A percentile compares a stretch with the other conserved stretches of the same genome.
Conservation (phyloP, 2,329 filamentous ascomycete species). For the Microdochium nivale region DNA sequence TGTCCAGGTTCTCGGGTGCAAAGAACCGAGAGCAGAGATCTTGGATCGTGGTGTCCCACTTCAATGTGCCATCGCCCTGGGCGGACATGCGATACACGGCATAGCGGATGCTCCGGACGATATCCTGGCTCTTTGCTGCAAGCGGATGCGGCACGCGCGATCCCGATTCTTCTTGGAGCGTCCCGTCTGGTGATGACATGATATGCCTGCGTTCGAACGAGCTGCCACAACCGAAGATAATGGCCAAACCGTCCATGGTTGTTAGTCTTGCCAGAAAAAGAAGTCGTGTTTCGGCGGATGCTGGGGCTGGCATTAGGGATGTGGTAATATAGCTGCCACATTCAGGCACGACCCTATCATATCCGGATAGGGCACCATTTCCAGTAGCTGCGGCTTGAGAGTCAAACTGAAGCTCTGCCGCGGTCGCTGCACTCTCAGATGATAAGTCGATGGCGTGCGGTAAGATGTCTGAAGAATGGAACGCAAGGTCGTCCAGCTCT, state of each 20-base stretch:
- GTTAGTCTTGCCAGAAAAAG: conserved; percentile 1
- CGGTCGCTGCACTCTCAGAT: background rate
- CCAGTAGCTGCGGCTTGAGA: background rate
- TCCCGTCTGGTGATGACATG: background rate
- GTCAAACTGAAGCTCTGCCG: background rate
- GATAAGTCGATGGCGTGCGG: background rate
- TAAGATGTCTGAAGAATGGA: background rate
- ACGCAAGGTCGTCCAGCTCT: no score
- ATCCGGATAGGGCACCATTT: background rate
- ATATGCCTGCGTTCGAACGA: background rate
- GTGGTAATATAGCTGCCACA: background rate
- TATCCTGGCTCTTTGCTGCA: background rate
- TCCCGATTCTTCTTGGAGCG: background rate
- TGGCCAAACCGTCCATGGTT: background rate
- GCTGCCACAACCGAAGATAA: background rate
- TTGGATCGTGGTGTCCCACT: background rate
- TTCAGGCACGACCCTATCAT: background rate
- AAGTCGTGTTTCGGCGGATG: background rate
- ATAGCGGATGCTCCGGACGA: background rate
- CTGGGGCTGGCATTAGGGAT: background rate
- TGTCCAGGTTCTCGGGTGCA: conserved; percentile 10
- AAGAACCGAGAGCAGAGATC: conserved; percentile 9
- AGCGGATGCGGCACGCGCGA: background rate
- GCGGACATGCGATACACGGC: background rate
- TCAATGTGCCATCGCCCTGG: background rate